These are phyloP conservation scores for Bipolaris sorokiniana DNA, from an alignment of 2,329 filamentous ascomycete species.

Conservation along the genomic window DNA sequence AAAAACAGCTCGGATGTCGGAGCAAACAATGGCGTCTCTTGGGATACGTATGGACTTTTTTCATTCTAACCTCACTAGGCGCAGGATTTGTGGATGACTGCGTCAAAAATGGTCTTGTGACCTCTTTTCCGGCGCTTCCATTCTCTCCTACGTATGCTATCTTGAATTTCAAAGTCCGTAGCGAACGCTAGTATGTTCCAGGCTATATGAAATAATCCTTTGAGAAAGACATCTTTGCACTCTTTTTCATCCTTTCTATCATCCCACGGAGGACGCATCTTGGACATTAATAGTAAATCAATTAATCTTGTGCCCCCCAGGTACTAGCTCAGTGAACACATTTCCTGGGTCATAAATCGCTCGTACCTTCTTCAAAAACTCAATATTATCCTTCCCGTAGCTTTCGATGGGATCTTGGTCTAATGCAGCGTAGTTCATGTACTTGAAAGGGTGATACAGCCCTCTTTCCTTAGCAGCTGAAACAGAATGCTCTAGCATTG, in stretches of 20 bases:
- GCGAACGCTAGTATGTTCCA: not conserved
- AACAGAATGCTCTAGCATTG: not conserved
- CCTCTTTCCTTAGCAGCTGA: slow-evolving; percentile 8
- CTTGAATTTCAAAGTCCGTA: not conserved
- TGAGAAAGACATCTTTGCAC: not conserved
- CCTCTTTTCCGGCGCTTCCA: not conserved
- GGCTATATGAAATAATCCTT: not conserved
- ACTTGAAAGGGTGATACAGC: slow-evolving; percentile 41
- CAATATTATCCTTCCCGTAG: slow-evolving; percentile 47
- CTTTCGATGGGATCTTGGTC: slow-evolving; percentile 49
- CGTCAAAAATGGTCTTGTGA: not conserved
- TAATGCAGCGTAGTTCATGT: slow-evolving; percentile 56
- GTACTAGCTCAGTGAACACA: slow-evolving; percentile 48
- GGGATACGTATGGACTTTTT: not conserved
- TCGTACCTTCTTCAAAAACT: slow-evolving; percentile 37
- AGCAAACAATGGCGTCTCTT: not conserved
- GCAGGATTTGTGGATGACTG: not conserved
- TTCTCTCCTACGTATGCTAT: not conserved
- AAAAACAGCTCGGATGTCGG: not conserved
- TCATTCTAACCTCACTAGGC: not conserved
- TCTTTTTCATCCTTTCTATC: not conserved
- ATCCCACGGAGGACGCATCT: not conserved
- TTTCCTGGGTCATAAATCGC: slow-evolving; percentile 46
- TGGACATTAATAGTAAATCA: not conserved
- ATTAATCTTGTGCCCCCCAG: slow-evolving; percentile 27